Conservation (phyloP, 2,329 filamentous ascomycete genomes). For the Aspergillus japonicus region DNA sequence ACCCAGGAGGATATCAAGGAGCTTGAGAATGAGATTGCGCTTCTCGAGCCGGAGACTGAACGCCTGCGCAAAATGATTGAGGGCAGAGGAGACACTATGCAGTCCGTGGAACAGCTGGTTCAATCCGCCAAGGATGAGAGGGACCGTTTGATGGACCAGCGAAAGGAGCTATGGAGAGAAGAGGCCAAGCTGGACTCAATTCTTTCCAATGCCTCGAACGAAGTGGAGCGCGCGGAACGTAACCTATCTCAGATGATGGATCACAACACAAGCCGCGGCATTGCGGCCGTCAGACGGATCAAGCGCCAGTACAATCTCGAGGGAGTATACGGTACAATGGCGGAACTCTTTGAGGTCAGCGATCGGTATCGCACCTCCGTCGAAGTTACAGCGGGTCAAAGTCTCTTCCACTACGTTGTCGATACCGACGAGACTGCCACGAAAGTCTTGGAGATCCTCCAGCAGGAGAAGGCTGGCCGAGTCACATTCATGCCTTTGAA, state of each 20-base stretch:
- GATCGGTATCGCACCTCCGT: conserved; percentile 85
- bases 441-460: conserved; percentile 73
- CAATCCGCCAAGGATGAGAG: conserved; percentile 74
- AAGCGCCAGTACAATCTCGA: conserved; percentile 76
- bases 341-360: conserved; percentile 84
- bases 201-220: conserved; percentile 70
- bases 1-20: conserved; percentile 77
- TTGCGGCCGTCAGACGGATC: conserved; percentile 81
- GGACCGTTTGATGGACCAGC: conserved; percentile 78
- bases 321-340: conserved; percentile 87
- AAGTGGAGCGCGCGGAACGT: conserved; percentile 74
- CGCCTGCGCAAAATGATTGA: conserved; percentile 71
- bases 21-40: conserved; percentile 68
- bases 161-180: conserved; percentile 83
- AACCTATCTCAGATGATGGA: conserved; percentile 85
- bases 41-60: conserved; percentile 70
- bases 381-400: conserved; percentile 88
- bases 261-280: conserved; percentile 76
- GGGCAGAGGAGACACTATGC: conserved; percentile 72
- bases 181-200: conserved; percentile 82
- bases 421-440: conserved; percentile 88
- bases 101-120: conserved; percentile 69
- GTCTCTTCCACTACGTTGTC: conserved; percentile 93
- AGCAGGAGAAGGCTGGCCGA: conserved; percentile 76
- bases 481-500: conserved; percentile 95